Percentiles rank a stretch among this genome's conserved stretches.
phyloP scores from a whole-genome alignment of 2,329 filamentous ascomycete genomes.

The Phyllosticta paracitricarpa region DNA sequence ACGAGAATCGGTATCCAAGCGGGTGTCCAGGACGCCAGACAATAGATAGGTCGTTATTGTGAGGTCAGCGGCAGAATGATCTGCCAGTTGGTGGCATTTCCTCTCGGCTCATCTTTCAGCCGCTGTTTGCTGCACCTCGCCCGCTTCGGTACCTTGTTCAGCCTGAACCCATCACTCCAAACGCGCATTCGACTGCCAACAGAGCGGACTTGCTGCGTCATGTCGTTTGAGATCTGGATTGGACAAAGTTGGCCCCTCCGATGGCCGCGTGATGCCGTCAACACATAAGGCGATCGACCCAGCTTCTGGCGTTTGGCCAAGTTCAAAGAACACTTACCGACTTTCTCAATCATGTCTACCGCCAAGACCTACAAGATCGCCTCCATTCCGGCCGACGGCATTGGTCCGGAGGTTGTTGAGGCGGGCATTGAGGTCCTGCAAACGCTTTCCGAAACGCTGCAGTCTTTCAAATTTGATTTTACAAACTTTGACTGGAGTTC shows the following conservation, averaged over 20 bases:
- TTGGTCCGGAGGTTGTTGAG: conserved; percentile 57
- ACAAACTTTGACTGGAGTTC: conserved; percentile 58
- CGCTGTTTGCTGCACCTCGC: neutral
- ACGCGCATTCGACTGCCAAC: neutral
- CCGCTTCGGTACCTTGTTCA: neutral
- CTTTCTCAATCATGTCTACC: neutral
- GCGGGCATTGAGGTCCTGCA: conserved; percentile 54
- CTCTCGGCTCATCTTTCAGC: neutral
- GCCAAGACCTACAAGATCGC: conserved; percentile 7
- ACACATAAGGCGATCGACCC: neutral
- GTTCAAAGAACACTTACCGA: neutral
- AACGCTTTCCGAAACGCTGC: conserved; percentile 40
- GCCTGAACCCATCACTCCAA: neutral
- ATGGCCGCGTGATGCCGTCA: neutral
- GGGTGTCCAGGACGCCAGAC: too few relatives aligned
- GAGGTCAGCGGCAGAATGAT: neutral
- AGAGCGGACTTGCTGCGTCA: neutral
- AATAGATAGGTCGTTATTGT: too few relatives aligned
- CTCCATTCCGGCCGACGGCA: conserved; percentile 56
- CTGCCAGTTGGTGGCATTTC: neutral
- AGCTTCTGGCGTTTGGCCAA: neutral
- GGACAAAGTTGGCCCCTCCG: neutral
- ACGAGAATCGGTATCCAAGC: too few relatives aligned
- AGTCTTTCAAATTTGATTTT: conserved; percentile 52
- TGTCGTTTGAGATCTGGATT: neutral